phyloP scores from a whole-genome alignment of 1,284 basidiomycete species.

The Trichosporon asahii region DNA sequence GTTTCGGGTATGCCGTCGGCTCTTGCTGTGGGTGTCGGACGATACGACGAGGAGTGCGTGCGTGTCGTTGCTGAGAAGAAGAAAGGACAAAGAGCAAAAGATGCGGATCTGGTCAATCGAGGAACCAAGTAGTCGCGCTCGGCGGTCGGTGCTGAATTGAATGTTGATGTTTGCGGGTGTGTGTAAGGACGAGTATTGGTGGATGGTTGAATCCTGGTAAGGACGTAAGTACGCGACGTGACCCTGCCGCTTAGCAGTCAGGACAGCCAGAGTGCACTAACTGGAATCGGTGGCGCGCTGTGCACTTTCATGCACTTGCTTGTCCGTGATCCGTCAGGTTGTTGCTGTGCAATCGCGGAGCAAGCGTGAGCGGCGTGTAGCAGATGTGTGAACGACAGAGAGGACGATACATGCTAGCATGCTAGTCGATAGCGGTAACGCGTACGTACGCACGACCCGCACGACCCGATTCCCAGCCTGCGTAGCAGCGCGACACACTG shows the following conservation, averaged over 20 bases:
- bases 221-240: too few species aligned
- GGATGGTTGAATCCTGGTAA: background rate
- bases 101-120: conserved; percentile 12
- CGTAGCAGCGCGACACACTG: too few species aligned
- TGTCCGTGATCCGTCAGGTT: too few species aligned
- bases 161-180: background rate
- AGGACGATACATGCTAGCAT: background rate
- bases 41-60: background rate
- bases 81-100: background rate
- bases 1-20: background rate
- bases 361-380: too few species aligned
- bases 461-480: background rate
- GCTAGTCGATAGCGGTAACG: background rate
- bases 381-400: background rate
- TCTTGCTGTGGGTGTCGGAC: background rate
- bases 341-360: background rate
- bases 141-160: background rate
- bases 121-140: background rate
- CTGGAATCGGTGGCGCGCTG: background rate
- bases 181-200: background rate
- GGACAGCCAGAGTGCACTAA: background rate
- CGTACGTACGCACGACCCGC: background rate
- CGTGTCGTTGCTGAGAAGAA: background rate
- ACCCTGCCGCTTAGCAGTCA: background rate
- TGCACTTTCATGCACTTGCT: too few species aligned